These are phyloP conservation scores for Beauveria sp. DNA, from an alignment of 2,329 filamentous ascomycete species.

Conservation along the genomic window DNA sequence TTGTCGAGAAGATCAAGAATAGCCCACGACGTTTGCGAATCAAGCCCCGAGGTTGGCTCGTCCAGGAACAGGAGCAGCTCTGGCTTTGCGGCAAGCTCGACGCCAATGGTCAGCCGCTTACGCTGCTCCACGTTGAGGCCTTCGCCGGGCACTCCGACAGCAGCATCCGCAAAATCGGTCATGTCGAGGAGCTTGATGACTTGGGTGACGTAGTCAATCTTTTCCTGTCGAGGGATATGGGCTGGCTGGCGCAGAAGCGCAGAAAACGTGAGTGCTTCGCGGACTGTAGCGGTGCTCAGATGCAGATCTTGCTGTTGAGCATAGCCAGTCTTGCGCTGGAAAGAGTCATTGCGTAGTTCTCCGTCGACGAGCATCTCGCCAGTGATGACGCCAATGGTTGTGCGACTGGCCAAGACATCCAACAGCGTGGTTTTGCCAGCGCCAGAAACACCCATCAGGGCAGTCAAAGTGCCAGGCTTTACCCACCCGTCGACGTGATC, in stretches of 20 bases:
- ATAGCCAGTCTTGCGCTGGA: too few species aligned
- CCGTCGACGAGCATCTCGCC: conserved; percentile 53
- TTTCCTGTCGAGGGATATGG: conserved; percentile 15
- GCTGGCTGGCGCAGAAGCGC: too few species aligned
- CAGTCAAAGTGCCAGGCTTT: conserved; percentile 63
- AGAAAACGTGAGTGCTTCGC: too few species aligned
- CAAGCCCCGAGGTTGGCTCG: conserved; percentile 69
- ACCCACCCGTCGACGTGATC: too few species aligned
- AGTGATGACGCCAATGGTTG: conserved; percentile 53
- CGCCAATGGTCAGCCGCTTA: conserved; percentile 81
- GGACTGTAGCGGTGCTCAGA: too few species aligned
- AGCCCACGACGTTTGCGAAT: conserved; percentile 44
- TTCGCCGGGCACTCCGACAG: conserved; percentile 55
- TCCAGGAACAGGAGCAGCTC: conserved; percentile 71
- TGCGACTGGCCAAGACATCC: conserved; percentile 60
- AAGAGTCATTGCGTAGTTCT: conserved; percentile 33
- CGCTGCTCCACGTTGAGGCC: conserved; percentile 61
- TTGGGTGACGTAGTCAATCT: conserved; percentile 55
- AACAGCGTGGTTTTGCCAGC: conserved; percentile 82
- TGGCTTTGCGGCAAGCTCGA: conserved; percentile 79
- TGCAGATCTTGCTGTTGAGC: too few species aligned
- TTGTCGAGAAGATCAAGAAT: too few species aligned
- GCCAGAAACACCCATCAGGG: conserved; percentile 76
- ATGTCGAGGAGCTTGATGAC: conserved; percentile 53
- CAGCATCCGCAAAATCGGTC: conserved; percentile 50